Evolutionary conservation across 1,284 basidiomycete genomes (phyloP), one percentile per base, ranked within the genome.

Genomic region (Moesziomyces antarcticus): DNA sequence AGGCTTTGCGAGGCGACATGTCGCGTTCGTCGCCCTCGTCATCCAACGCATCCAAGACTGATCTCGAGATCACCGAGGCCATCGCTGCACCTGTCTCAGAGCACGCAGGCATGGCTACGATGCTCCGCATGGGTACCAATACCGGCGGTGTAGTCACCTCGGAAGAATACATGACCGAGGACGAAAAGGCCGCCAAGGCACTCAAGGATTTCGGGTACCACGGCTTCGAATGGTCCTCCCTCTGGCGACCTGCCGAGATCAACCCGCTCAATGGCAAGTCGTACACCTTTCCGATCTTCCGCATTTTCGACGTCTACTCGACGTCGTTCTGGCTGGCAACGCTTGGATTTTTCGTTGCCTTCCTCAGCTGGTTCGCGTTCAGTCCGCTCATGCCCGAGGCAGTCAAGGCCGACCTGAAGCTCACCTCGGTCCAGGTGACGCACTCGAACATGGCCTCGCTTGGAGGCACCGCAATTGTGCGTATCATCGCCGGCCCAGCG

Each of bases 301-400:
- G 87, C 47, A 82, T 90, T 27, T 80, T 81, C n/a, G 88, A 87
- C 68, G 86, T 87, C 5, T 89, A 90, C 75, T 84, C 87, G 5
- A 84, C 86, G 35, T 87, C 87, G 51, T 89, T 71, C 71, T 76
- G 65, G 68, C 35, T 66, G 5, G 85, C 88, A 20, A 89, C 87
- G 85, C 81, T 87, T 13, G 77, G 83, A 35, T 88, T 86, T 82
- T 86, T 87, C 71, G 81, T 86, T 5, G 87, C 87, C 16, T 85
- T 85, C 70, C 79, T 89, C 21, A 87, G 88, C 16, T 91, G 90
- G 90, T 91, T 90, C 66, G 89, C 89, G 0, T 90, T 90, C 77
- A 85, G 89, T 18, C 89, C 89, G 0, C 85, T 91, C 11, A 86
- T 89, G 46, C 87, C 89, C 0, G 88, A 89, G 42, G 88, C 87